These are phyloP conservation scores for Spongispora temasekensis DNA, from an alignment of 1,284 basidiomycete species.

Conservation along the genomic window DNA sequence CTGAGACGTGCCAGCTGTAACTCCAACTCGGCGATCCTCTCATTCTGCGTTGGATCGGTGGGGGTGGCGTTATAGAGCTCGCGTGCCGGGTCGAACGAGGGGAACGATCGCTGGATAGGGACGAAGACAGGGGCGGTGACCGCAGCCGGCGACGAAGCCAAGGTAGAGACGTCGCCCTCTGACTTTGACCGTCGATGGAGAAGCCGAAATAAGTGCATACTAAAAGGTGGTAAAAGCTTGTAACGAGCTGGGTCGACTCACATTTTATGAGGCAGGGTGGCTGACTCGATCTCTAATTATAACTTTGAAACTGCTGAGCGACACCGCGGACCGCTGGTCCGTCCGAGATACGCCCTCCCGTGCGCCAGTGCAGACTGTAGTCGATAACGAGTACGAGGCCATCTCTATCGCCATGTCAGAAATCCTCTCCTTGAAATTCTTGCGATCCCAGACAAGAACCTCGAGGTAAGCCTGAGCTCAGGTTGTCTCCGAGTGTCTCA, in stretches of 20 bases:
- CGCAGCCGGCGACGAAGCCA: constrained; percentile 13
- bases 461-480: constrained; percentile 12
- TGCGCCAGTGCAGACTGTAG: no score
- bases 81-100: constrained; percentile 25
- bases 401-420: no score
- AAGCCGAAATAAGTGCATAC: constrained; percentile 40
- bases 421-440: constrained; percentile 27
- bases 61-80: constrained; percentile 24
- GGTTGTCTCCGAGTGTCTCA: no score
- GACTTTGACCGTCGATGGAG: constrained; percentile 41
- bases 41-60: background rate
- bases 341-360: no score
- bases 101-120: constrained; percentile 20
- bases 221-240: no score
- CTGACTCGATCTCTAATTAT: no score
- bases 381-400: no score
- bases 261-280: no score
- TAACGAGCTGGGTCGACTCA: no score
- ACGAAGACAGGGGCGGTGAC: constrained; percentile 22
- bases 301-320: no score
- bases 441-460: constrained; percentile 22
- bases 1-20: constrained; percentile 12
- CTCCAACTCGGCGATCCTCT: constrained; percentile 16
- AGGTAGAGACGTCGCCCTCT: constrained; percentile 35
- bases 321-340: no score